Evolutionary conservation across 257 asterid genomes (phyloP).

Genomic region (Rauvolfia tetraphylla): DNA sequence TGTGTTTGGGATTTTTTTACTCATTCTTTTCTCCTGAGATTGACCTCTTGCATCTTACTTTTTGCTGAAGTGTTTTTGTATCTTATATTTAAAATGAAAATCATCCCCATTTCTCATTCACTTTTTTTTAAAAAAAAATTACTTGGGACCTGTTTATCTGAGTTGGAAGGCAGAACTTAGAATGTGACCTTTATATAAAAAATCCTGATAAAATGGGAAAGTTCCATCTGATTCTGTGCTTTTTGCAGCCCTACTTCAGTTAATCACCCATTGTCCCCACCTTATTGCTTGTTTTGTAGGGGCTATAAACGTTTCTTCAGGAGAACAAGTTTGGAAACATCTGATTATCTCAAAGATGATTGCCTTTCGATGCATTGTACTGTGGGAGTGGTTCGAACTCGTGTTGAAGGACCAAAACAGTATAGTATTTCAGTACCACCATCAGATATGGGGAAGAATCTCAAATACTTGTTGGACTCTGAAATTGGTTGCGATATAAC

Average conservation of each 20-base stretch:
- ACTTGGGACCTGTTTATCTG: background rate
- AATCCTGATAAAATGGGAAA: background rate
- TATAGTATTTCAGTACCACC: constrained; percentile 58
- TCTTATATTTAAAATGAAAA: background rate
- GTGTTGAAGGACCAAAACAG: constrained; percentile 75
- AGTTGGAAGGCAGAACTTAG: background rate
- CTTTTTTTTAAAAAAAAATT: no score
- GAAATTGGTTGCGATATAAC: constrained; percentile 68
- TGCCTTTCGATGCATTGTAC: constrained; percentile 85
- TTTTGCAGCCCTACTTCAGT: background rate
- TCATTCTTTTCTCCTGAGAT: background rate
- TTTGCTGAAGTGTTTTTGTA: background rate
- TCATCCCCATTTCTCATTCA: background rate
- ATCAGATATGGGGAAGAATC: constrained; percentile 81
- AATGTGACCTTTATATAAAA: background rate
- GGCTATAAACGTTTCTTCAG: constrained; percentile 89
- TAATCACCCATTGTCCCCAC: background rate
- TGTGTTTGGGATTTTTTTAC: background rate
- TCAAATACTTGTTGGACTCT: constrained; percentile 60
- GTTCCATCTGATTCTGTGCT: background rate
- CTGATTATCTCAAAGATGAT: constrained; percentile 87
- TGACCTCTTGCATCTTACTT: background rate
- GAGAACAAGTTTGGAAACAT: constrained; percentile 66
- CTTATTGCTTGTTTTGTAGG: constrained; percentile 50
- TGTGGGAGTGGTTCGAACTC: constrained; percentile 90